A percentile compares a stretch with the other conserved stretches of the same genome.
Conservation (phyloP, 345 rosid species). For the Theobroma cacao region DNA sequence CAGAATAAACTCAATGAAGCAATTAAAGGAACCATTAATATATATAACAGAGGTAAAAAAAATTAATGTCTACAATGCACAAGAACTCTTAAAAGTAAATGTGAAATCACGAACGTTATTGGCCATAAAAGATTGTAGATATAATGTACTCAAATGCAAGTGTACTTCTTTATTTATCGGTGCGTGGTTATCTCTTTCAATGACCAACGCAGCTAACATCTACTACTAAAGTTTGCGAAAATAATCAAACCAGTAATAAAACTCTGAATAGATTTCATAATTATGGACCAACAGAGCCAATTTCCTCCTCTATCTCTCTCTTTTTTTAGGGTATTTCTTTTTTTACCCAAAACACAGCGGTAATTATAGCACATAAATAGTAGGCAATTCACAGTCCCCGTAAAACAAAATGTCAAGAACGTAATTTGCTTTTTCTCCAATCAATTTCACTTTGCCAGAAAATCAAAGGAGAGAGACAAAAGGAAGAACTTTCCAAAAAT, state of each 20-base stretch:
- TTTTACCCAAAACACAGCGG: not conserved
- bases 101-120: not conserved
- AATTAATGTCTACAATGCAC: not conserved
- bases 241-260: no score
- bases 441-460: not conserved
- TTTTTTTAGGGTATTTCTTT: not conserved
- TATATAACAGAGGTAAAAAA: not conserved
- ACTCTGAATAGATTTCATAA: no score
- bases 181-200: no score
- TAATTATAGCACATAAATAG: not conserved
- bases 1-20: not conserved
- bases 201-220: not conserved
- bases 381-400: not conserved
- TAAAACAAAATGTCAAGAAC: not conserved
- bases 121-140: not conserved
- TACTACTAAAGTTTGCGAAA: no score
- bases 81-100: conserved; percentile 7
- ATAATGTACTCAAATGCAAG: not conserved
- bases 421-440: not conserved
- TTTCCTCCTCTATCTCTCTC: not conserved
- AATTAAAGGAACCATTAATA: conserved; percentile 5
- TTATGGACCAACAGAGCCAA: no score
- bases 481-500: not conserved
- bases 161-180: not conserved
- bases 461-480: not conserved